Percentiles rank a stretch among this genome's conserved stretches.
Conservation (phyloP, 2,329 filamentous ascomycete species). For the Ampelomyces quisqualis region DNA sequence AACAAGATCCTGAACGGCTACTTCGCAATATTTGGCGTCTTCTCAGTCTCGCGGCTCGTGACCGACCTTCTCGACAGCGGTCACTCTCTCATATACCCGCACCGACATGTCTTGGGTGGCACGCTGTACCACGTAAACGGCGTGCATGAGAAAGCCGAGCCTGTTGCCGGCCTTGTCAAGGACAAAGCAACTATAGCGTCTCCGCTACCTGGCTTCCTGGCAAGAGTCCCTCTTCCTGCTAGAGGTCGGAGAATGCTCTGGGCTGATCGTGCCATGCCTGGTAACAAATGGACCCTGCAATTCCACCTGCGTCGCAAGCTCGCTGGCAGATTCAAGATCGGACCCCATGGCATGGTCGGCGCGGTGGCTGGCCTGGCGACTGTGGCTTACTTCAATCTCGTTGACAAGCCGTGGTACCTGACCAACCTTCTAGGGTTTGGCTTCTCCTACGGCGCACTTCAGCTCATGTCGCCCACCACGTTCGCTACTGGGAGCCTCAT, state of each 20-base stretch:
- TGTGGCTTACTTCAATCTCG: constrained; percentile 64
- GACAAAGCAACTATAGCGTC: constrained; percentile 37
- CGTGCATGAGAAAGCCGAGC: constrained; percentile 36
- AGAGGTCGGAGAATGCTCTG: constrained; percentile 47
- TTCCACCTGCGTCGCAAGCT: constrained; percentile 56
- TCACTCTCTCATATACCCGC: constrained; percentile 71
- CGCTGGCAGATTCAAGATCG: constrained; percentile 55
- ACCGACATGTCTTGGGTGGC: constrained; percentile 60
- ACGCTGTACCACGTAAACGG: constrained; percentile 52
- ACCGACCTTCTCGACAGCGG: constrained; percentile 68
- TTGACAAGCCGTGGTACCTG: constrained; percentile 65
- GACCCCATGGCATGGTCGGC: constrained; percentile 57
- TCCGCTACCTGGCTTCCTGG: constrained; percentile 55
- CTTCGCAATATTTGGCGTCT: constrained; percentile 77
- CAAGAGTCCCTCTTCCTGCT: constrained; percentile 50
- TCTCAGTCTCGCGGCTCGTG: constrained; percentile 70
- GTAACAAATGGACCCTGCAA: constrained; percentile 55
- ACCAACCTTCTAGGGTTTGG: constrained; percentile 86
- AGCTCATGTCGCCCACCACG: constrained; percentile 84
- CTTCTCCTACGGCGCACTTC: constrained; percentile 79
- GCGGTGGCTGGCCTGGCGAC: constrained; percentile 57
- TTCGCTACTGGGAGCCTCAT: constrained; percentile 80
- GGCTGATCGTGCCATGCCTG: constrained; percentile 51
- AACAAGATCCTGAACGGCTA: constrained; percentile 83
- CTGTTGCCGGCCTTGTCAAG: constrained; percentile 30